Conservation (phyloP, 163 green algal species). For the Scenedesmus sp. region DNA sequence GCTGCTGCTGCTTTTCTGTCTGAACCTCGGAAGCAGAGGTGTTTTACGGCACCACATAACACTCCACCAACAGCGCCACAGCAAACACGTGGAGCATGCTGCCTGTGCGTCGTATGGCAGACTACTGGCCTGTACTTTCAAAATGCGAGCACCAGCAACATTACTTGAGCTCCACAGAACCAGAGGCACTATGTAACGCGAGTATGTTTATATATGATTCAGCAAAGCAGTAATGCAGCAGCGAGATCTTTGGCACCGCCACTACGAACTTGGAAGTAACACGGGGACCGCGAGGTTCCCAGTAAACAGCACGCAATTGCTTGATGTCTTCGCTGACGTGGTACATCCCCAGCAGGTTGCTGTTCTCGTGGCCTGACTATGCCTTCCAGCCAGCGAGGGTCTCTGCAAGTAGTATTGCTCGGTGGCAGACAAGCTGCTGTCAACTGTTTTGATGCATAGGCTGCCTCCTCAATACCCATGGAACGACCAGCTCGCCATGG, state of each 20-base stretch:
- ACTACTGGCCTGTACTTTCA: neutral
- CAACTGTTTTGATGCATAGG: neutral
- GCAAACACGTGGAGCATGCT: constrained; percentile 44
- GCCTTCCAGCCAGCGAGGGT: neutral
- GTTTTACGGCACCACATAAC: neutral
- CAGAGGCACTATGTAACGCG: no score
- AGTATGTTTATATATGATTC: neutral
- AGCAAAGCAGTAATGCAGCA: neutral
- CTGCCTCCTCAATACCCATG: neutral
- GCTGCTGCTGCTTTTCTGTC: constrained; percentile 5
- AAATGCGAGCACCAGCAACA: neutral
- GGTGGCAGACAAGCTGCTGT: neutral
- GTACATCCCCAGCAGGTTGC: no score
- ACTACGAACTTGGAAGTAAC: neutral
- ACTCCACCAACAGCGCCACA: constrained; percentile 36
- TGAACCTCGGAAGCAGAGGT: neutral
- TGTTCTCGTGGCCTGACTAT: neutral
- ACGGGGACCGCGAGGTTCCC: neutral
- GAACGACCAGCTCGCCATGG: neutral
- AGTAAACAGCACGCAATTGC: no score
- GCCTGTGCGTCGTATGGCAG: neutral
- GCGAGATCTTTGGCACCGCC: neutral
- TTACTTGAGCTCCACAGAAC: neutral
- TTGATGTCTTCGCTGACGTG: no score
- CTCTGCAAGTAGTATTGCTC: neutral